Evolutionary conservation across 2,329 filamentous ascomycete species (phyloP), one percentile per base, ranked within the genome.

Genomic region (Sarocladiaceae sp.): DNA sequence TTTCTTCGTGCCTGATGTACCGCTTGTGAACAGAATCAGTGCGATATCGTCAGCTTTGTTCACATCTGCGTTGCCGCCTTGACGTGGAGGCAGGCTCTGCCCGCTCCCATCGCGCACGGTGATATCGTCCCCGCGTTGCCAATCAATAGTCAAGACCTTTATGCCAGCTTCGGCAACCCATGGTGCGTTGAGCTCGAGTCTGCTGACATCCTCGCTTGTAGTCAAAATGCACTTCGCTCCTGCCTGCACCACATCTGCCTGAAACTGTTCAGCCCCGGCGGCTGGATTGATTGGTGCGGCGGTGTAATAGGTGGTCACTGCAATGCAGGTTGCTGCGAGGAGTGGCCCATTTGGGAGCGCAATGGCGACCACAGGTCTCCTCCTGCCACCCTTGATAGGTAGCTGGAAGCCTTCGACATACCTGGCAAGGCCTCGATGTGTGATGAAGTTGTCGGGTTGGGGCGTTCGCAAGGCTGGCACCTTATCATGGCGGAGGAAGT

Each of bases 1-100:
- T 61, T 82, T 82, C 62, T 80, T 82, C n/a, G 71, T 79, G 2
- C 79, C 79, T 17, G 74, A 79, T 0, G 79, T 82, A 17, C 79
- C 79, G 53, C 76, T 80, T 0, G 79, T 83, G 59, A 82, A 81
- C 1, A 82, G 68, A 42, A 82, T 68, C 50, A 82, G 68, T 3
- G 69, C 71, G 20, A 74, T 70, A 54, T 81, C 76, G 35, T 77
- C 68, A 2, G 69, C 65, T 3, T 58, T 56, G 57, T 79, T 81
- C 26, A 48, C 44, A 48, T 48, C 28, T 15, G 3, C 70, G 62
- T 10, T 54, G 53, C 13, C 58, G 54, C 13, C 35, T 22, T n/a
- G 50, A 51, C 6, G 50, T 12, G 7, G 31, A 6, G 48, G 33
- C 4, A 63, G 17, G 2, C 39, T 40, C n/a, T 50, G 51, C 22